Base-by-base conservation (phyloP, 768 basidiomycete genomes). In the Russula virescens region DNA sequence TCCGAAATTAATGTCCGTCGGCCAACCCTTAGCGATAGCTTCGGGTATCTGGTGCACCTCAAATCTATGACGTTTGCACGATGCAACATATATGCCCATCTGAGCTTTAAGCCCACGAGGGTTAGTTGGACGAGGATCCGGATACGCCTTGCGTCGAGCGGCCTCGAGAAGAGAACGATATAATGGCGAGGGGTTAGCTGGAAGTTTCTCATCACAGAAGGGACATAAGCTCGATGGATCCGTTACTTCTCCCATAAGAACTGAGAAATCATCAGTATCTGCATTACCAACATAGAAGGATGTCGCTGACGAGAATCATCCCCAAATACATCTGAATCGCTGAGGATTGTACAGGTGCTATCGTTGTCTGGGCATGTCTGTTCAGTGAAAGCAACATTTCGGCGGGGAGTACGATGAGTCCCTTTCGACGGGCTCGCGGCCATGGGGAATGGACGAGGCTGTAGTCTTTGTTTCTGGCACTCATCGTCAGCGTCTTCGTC, bases 31-130 rank as follows among this genome's bases (percentile, higher is more conserved):
- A 38, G 73, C 71, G 55, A 84, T 77, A 5, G 91, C 91, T 64
- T 85, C 80, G 0, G 91, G 91, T 3, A 94, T 75, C 60, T 87
- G 81, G 58, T 85, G 75, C 21, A 78, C 81, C 73, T 94, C 91
- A 65, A 91, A 92, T 8, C 81, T 80, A 74, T 94, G 91, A 5
- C 89, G 80, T 67, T 88, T 86, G 69, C 91, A 94, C 0, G 88
- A 81, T 3, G 79, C 77, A 49, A 88, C 80, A 68, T 85, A 94
- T 11, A 78, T 73, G 0, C 80, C 74, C 51, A 81, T 69, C 0
- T 77, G 72, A 5, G 81, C 81, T 45, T 71, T 76, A 55, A 91
- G 75, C 4, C 90, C 91, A 14, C 83, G 74, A 8, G 84, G 80
- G 67, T 94, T 94, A 10, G 79, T 76, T 2, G 84, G 84, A 5